Base-by-base conservation (phyloP, 768 basidiomycete genomes). In the Lepiota subincarnata region DNA sequence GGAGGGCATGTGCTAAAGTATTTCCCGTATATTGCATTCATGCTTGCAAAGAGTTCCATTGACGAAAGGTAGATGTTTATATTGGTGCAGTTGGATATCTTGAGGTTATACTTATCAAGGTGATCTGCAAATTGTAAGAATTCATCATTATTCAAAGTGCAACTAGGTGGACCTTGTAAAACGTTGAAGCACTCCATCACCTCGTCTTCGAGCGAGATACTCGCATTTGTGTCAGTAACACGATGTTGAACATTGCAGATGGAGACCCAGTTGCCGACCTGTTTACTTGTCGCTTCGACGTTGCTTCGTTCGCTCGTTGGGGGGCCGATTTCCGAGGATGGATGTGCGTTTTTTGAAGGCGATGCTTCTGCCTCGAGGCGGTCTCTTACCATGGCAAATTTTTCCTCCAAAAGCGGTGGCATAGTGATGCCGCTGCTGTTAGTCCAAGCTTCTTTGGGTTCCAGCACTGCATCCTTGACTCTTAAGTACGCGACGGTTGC, bases 1-100 rank as follows among this genome's bases (percentile, higher is more conserved):
- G 97, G 97, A 0, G 97, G 97, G 41, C 92, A 94, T 14, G 80
- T 78, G 1, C 94, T 94, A 67, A 98, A 98, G 67, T 83, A 92
- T 14, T 80, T 77, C 2, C 79, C 71, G 66, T 98, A 98, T 6
- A 86, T 76, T 1, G 75, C 71, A 72, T 99, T 99, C 37, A 93
- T 82, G 2, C 70, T 67, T 0, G 80, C 70, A 65, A 99, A 99
- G 26, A 86, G 70, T 19, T 85, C 79, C 75, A 98, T 95, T 2
- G 85, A 84, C 1, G 87, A 83, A 22, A 99, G 75, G 56, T 87
- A 82, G 22, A 98, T 74, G 53, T 89, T 95, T 65, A 98, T 85
- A 64, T 87, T 87, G 7, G 83, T 69, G 57, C 87, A 79, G 54
- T 87, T 73, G 1, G 81, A 73, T 14, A 89, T 67, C 6, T 74